Conservation (phyloP, 495 filamentous ascomycete species). For the Hypoxylon lienhwacheense region DNA sequence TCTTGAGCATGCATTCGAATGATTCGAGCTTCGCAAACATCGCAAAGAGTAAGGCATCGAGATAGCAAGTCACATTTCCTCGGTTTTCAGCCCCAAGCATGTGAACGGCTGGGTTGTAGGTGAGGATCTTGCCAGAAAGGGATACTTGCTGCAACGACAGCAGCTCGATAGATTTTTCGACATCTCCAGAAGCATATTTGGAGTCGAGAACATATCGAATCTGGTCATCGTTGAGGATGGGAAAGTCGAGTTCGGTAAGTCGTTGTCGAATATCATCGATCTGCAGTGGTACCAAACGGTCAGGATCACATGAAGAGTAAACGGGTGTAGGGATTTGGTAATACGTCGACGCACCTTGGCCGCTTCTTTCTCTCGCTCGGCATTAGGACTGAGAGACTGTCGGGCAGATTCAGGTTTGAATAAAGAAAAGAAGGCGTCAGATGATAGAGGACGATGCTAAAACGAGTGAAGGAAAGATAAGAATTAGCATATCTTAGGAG, state of each 20-base stretch:
- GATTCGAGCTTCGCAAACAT: constrained; percentile 91
- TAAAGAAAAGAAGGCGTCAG: constrained; percentile 53
- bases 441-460: constrained; percentile 44
- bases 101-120: constrained; percentile 66
- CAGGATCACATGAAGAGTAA: constrained; percentile 7
- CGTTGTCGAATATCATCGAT: constrained; percentile 57
- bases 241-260: constrained; percentile 56
- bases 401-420: constrained; percentile 58
- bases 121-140: constrained; percentile 75
- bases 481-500: constrained; percentile 18
- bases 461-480: constrained; percentile 27
- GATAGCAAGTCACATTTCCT: constrained; percentile 82
- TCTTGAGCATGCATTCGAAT: constrained; percentile 83
- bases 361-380: constrained; percentile 51
- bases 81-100: constrained; percentile 88
- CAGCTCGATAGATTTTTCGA: constrained; percentile 73
- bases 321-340: not conserved
- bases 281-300: constrained; percentile 44
- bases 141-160: constrained; percentile 75
- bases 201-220: constrained; percentile 69
- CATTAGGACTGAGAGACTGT: constrained; percentile 55
- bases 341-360: constrained; percentile 43
- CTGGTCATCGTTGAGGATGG: constrained; percentile 60
- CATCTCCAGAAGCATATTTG: constrained; percentile 66
- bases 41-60: constrained; percentile 90